Conservation (phyloP, 495 filamentous ascomycete genomes). For the Hypoxylon fragiforme region DNA sequence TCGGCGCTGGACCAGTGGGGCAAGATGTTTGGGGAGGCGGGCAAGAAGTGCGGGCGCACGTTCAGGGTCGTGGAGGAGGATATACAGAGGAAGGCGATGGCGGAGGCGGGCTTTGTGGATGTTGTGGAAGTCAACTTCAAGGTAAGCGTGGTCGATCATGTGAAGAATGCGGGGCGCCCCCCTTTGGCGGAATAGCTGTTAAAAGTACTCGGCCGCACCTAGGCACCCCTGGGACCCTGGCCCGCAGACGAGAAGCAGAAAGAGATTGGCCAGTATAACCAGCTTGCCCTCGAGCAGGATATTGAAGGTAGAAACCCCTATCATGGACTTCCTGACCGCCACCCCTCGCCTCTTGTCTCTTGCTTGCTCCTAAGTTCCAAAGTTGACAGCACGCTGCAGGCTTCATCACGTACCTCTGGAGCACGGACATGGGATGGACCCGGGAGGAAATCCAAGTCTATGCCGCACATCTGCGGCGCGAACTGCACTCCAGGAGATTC, state of each 20-base stretch:
- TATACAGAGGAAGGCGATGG: conserved; percentile 37
- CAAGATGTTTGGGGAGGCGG: conserved; percentile 46
- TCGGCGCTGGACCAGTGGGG: conserved; percentile 52
- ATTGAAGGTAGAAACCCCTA: conserved; percentile 31
- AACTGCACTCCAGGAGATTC: conserved; percentile 30
- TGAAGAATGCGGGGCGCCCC: too few relatives aligned
- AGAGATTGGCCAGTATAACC: conserved; percentile 49
- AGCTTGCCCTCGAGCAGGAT: conserved; percentile 34
- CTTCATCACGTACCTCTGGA: conserved; percentile 40
- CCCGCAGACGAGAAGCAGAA: conserved; percentile 51
- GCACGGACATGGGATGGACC: conserved; percentile 37
- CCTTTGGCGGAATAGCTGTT: background rate
- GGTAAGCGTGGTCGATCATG: conserved; percentile 37
- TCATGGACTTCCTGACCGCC: background rate
- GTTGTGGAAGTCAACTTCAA: conserved; percentile 46
- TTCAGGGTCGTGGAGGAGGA: conserved; percentile 49
- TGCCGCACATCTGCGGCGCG: conserved; percentile 39
- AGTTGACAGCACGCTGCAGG: conserved; percentile 22
- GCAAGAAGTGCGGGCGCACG: conserved; percentile 50
- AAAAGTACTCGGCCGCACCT: background rate
- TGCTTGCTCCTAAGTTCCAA: background rate
- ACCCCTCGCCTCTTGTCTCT: background rate
- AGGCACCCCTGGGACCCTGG: conserved; percentile 56
- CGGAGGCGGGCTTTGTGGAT: conserved; percentile 48
- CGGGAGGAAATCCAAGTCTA: conserved; percentile 42